phyloP scores from a whole-genome alignment of 768 basidiomycete species.

The Amanita jacksonii region DNA sequence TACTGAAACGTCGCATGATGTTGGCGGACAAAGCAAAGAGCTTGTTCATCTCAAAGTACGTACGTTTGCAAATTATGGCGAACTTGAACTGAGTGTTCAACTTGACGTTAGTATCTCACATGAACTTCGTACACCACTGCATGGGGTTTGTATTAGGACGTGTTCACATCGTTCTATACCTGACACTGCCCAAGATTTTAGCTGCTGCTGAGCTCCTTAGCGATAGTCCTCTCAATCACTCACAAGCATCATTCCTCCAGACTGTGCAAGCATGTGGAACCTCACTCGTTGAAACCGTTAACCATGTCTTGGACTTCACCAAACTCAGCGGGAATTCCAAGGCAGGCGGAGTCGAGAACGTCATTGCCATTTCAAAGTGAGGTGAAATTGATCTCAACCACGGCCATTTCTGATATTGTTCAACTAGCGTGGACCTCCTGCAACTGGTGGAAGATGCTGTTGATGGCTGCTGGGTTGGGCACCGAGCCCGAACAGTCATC shows the following conservation, averaged over 20 bases:
- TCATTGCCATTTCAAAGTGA: conserved; percentile 58
- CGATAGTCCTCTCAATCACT: conserved; percentile 74
- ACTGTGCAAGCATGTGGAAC: conserved; percentile 93
- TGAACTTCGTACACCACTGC: conserved; percentile 83
- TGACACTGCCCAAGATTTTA: conserved; percentile 45
- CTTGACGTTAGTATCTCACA: conserved; percentile 63
- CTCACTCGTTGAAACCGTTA: conserved; percentile 93
- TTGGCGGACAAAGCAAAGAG: conserved; percentile 93
- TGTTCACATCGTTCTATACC: conserved; percentile 6
- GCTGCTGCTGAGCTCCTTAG: conserved; percentile 87
- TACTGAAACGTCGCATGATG: conserved; percentile 86
- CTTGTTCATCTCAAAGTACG: conserved; percentile 84
- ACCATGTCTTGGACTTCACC: conserved; percentile 94
- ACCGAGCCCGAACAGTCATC: conserved; percentile 67
- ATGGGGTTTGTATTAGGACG: conserved; percentile 49
- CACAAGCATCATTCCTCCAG: conserved; percentile 80
- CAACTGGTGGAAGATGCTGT: conserved; percentile 83
- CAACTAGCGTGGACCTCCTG: conserved; percentile 57
- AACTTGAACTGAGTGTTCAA: neutral
- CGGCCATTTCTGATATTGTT: conserved; percentile 2
- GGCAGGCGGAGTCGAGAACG: conserved; percentile 67
- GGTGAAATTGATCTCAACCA: no score
- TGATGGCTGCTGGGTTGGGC: conserved; percentile 92
- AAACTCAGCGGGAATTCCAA: conserved; percentile 85
- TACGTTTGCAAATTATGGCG: neutral